Conservation (phyloP, 345 rosid species). For the Hypericum androsaemum region DNA sequence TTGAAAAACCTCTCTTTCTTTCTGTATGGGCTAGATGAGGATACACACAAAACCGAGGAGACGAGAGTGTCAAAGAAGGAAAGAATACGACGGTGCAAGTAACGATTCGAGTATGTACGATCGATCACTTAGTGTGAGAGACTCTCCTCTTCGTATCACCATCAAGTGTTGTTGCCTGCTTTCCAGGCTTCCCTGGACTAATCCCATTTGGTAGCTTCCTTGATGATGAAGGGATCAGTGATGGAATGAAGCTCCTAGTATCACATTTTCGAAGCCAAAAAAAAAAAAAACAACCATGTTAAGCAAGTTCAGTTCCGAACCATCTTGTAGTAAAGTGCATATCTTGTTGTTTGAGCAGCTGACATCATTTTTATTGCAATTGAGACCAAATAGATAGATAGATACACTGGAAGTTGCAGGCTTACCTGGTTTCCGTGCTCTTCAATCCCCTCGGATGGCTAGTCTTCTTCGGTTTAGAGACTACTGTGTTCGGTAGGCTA, state of each 20-base stretch:
- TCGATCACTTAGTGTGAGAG: conserved; percentile 39
- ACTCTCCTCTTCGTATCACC: conserved; percentile 49
- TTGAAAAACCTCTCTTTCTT: too few relatives aligned
- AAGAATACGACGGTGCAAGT: not conserved
- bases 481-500: conserved; percentile 29
- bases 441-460: conserved; percentile 3
- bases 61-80: conserved; percentile 4
- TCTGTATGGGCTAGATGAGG: too few relatives aligned
- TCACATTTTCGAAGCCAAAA: not conserved
- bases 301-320: not conserved
- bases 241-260: conserved; percentile 60
- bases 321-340: not conserved
- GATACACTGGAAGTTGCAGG: not conserved
- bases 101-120: conserved; percentile 9
- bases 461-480: conserved; percentile 26
- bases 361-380: not conserved
- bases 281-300: conserved; percentile 7
- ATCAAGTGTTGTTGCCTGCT: conserved; percentile 17
- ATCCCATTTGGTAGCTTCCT: conserved; percentile 36
- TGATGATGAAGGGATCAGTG: conserved; percentile 26
- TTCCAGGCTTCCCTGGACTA: conserved; percentile 27
- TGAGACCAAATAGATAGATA: not conserved
- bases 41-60: too few relatives aligned
- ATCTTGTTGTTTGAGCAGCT: too few relatives aligned
- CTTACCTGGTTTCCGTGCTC: conserved; percentile 31